Evolutionary conservation across 2,329 filamentous ascomycete species (phyloP).

Genomic region (Gremmenia infestans): DNA sequence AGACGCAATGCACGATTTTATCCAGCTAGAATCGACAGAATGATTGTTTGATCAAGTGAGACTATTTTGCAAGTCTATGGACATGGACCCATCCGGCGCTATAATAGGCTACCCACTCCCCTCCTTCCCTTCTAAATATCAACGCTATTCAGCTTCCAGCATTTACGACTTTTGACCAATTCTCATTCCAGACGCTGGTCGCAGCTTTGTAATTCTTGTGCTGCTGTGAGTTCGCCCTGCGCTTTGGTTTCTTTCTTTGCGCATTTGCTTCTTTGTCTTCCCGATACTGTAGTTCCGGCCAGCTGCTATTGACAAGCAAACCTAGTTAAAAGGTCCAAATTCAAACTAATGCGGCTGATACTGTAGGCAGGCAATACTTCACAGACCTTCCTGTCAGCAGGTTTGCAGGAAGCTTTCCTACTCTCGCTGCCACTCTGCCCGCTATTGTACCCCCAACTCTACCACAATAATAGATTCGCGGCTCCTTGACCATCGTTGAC

Average conservation of each 20-base stretch:
- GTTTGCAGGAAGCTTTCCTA: slow-evolving; percentile 7
- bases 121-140: not conserved
- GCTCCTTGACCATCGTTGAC: slow-evolving; percentile 21
- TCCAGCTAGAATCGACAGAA: not conserved
- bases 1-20: not conserved
- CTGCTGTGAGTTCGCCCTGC: slow-evolving; percentile 14
- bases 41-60: slow-evolving; percentile 41
- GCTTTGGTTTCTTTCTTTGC: not conserved
- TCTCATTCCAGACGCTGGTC: slow-evolving; percentile 8
- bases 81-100: not conserved
- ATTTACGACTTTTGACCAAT: not conserved
- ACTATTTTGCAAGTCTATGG: slow-evolving; percentile 45
- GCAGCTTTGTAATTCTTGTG: slow-evolving; percentile 10
- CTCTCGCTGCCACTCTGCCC: not conserved
- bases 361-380: not conserved
- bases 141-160: not conserved
- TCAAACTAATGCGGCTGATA: not conserved
- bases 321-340: not conserved
- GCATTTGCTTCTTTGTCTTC: not conserved
- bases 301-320: not conserved
- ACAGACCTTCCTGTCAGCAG: slow-evolving; percentile 7
- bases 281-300: not conserved
- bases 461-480: slow-evolving; percentile 6
- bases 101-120: not conserved
- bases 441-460: not conserved